A percentile compares a stretch with the other conserved stretches of the same genome.
Conservation (phyloP, 768 basidiomycete genomes). For the Flagelloscypha sp. region DNA sequence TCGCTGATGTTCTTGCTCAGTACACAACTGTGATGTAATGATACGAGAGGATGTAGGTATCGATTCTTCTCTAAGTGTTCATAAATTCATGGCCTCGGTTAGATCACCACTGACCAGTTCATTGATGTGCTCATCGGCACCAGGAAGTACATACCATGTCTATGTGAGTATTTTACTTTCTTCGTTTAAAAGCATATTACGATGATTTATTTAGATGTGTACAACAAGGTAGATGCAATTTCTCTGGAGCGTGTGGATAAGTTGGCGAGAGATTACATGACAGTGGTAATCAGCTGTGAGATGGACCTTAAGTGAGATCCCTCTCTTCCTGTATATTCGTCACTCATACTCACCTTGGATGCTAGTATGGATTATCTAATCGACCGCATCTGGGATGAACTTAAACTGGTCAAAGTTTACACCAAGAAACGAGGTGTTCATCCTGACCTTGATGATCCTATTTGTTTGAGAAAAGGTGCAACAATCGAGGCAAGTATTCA, state of each 20-base stretch:
- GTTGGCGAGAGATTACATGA: slow-evolving; percentile 70
- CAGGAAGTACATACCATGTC: slow-evolving; percentile 90
- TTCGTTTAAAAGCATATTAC: not conserved
- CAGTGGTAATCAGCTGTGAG: slow-evolving; percentile 96
- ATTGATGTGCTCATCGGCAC: slow-evolving; percentile 97
- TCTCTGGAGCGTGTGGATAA: slow-evolving; percentile 79
- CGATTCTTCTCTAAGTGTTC: slow-evolving; percentile 4
- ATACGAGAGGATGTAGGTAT: slow-evolving; percentile 86
- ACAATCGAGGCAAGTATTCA: slow-evolving; percentile 66
- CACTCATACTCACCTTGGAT: too few species aligned
- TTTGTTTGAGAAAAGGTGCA: slow-evolving; percentile 84
- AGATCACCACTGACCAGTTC: slow-evolving; percentile 96
- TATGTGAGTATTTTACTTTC: slow-evolving; percentile 46
- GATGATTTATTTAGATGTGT: slow-evolving; percentile 54
- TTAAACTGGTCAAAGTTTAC: slow-evolving; percentile 84
- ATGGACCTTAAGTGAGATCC: slow-evolving; percentile 74
- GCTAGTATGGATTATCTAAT: slow-evolving; percentile 65
- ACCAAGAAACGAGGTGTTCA: slow-evolving; percentile 96
- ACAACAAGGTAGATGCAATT: slow-evolving; percentile 94
- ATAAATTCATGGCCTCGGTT: slow-evolving; percentile 6
- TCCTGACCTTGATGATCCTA: slow-evolving; percentile 86
- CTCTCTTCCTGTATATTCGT: slow-evolving; percentile 1
- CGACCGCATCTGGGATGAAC: slow-evolving; percentile 71
- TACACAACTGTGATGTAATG: slow-evolving; percentile 96
- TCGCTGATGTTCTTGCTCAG: slow-evolving; percentile 24